Base-by-base conservation (phyloP, 176 grass and related monocot genomes). In the Lolium multiflorum region DNA sequence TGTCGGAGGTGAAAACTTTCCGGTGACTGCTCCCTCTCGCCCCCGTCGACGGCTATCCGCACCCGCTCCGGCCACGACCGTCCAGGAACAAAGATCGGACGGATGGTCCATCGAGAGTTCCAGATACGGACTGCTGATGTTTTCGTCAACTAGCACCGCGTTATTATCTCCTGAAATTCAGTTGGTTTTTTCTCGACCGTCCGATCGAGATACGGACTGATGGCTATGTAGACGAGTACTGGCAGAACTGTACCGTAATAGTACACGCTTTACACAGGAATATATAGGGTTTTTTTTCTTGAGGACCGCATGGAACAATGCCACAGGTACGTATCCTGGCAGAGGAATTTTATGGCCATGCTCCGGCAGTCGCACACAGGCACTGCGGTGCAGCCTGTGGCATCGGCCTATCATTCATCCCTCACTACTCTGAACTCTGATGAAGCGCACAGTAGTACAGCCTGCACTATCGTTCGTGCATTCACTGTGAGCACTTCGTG, bases 381-480 rank as follows among this genome's bases (percentile, higher is more conserved):
- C 54, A 4, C 55, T 15, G 18, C 1, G 52, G 75, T 13, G 44
- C 43, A 25, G 39, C 69, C 68, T 22, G 1, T 69, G 65, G 8
- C 65, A 16, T 35, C 31, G 2, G 31, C 31, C 31, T 35, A 71
- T 44, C 68, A 3, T 41, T 11, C 70, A 49, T 50, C 71, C 58
- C 24, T 61, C 58, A 5, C 11, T 28, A 22, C 37, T 61, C 13
- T 24, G 56, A 80, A 48, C 72, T 76, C 72, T 18, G 72, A 52
- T 24, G 72, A 26, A 10, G 47, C 14, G 24, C 22, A 74, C 71
- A 74, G 71, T 51, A 16, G 37, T 79, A 13, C 76, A 44, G 47
- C n/a, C n/a, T n/a, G 47, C 75, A 12, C 75, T 77, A 58, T 78
- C 3, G 76, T 58, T 58, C 28, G 31, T 77, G 75, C 85, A 51